Conservation (phyloP, 2,329 filamentous ascomycete genomes). For the Didymella pomorum region DNA sequence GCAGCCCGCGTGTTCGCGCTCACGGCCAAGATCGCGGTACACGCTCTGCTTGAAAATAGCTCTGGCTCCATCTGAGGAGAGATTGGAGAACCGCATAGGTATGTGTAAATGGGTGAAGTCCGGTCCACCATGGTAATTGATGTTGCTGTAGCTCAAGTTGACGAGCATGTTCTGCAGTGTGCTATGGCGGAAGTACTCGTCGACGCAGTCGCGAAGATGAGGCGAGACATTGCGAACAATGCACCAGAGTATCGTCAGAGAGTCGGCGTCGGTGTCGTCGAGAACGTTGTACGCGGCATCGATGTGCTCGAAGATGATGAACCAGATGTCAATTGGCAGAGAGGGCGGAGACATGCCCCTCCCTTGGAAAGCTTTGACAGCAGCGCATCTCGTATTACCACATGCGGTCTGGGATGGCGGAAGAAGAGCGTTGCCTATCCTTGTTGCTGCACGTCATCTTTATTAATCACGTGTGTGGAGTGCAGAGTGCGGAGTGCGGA, state of each 20-base stretch:
- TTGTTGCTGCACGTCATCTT: constrained; percentile 13
- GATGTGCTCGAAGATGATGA: constrained; percentile 27
- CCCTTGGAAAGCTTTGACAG: background rate
- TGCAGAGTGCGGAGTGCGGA: constrained; percentile 7
- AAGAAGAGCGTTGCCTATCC: constrained; percentile 17
- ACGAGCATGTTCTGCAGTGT: constrained; percentile 24
- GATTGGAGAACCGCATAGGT: constrained; percentile 29
- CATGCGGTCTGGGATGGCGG: constrained; percentile 9
- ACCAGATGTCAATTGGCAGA: constrained; percentile 31
- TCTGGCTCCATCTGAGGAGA: constrained; percentile 17
- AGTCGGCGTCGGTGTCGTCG: constrained; percentile 17
- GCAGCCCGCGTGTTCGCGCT: constrained; percentile 13
- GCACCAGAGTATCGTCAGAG: constrained; percentile 27
- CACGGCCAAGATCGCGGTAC: constrained; percentile 4
- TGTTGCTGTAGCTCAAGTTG: constrained; percentile 30
- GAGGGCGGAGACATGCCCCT: constrained; percentile 12
- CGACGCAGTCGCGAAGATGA: constrained; percentile 25
- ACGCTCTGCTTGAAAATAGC: constrained; percentile 23
- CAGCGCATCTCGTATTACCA: constrained; percentile 11
- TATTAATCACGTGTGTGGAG: constrained; percentile 22
- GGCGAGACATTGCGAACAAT: constrained; percentile 28
- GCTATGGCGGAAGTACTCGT: constrained; percentile 28
- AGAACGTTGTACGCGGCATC: constrained; percentile 2
- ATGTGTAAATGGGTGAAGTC: constrained; percentile 23
- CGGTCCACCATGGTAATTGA: constrained; percentile 23